These are phyloP conservation scores for Acorus calamus DNA, from an alignment of 106 monocot species.

Conservation along the genomic window DNA sequence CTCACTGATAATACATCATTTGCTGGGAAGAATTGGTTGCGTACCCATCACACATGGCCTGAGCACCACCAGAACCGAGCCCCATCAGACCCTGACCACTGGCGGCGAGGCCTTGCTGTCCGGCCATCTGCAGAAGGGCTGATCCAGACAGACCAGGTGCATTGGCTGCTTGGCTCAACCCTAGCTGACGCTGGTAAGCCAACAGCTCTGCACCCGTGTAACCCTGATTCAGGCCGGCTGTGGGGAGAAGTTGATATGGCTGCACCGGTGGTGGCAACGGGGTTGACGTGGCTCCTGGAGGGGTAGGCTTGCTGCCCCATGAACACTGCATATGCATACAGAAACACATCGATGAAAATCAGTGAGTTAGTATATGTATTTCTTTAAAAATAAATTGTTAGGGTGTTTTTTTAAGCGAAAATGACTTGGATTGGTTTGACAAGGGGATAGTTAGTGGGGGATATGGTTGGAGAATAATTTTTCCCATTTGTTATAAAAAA, in stretches of 20 bases:
- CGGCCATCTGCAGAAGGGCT: conserved; percentile 12
- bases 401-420: too few species aligned
- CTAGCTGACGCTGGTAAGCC: conserved; percentile 57
- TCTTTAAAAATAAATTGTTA: too few species aligned
- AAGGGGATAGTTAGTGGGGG: too few species aligned
- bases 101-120: conserved; percentile 39
- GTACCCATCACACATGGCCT: conserved; percentile 50
- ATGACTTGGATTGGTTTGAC: too few species aligned
- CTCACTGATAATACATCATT: conserved; percentile 61
- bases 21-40: conserved; percentile 49
- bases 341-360: too few species aligned
- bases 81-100: conserved; percentile 19
- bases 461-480: too few species aligned
- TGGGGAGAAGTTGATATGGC: conserved; percentile 28
- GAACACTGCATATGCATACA: conserved; percentile 33
- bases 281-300: conserved; percentile 48
- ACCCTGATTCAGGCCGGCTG: conserved; percentile 29
- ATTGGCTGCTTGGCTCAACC: conserved; percentile 36
- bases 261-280: conserved; percentile 53
- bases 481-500: too few species aligned
- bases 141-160: conserved; percentile 1
- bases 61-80: conserved; percentile 36
- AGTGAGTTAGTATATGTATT: too few species aligned
- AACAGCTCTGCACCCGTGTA: conserved; percentile 50
- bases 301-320: conserved; percentile 74